phyloP scores from a whole-genome alignment of 768 basidiomycete species.

The Coprinopsis sp. region DNA sequence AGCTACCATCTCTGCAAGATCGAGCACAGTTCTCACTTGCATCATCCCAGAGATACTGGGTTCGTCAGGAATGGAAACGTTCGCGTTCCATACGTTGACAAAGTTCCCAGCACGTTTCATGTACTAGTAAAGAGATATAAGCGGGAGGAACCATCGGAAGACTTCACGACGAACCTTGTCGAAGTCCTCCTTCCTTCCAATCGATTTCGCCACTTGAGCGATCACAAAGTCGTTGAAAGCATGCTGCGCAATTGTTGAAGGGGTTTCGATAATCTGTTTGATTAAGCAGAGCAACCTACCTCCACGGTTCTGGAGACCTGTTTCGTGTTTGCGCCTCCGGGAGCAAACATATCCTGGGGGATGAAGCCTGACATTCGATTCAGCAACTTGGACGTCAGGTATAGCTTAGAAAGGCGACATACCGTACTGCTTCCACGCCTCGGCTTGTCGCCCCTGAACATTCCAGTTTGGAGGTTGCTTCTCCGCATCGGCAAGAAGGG shows the following conservation, averaged over 20 bases:
- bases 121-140: conserved; percentile 36
- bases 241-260: conserved; percentile 32
- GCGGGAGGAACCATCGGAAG: not conserved
- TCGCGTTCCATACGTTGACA: conserved; percentile 56
- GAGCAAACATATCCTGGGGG: conserved; percentile 35
- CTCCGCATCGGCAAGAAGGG: conserved; percentile 57
- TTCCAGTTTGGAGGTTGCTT: conserved; percentile 57
- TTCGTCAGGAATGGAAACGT: conserved; percentile 45
- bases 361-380: conserved; percentile 32
- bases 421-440: conserved; percentile 54
- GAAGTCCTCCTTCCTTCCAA: conserved; percentile 46
- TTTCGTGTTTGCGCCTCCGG: conserved; percentile 54
- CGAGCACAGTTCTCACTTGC: too few species aligned
- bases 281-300: conserved; percentile 30
- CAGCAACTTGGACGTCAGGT: not conserved
- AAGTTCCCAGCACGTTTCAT: conserved; percentile 51
- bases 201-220: conserved; percentile 54
- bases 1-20: too few species aligned
- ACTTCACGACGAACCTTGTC: conserved; percentile 37
- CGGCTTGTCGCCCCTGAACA: conserved; percentile 54
- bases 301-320: conserved; percentile 61
- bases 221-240: conserved; percentile 62
- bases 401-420: conserved; percentile 6
- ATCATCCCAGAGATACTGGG: conserved; percentile 49
- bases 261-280: not conserved